Conservation (phyloP, 305 asterid species). For the Caryopteris hybrid region DNA sequence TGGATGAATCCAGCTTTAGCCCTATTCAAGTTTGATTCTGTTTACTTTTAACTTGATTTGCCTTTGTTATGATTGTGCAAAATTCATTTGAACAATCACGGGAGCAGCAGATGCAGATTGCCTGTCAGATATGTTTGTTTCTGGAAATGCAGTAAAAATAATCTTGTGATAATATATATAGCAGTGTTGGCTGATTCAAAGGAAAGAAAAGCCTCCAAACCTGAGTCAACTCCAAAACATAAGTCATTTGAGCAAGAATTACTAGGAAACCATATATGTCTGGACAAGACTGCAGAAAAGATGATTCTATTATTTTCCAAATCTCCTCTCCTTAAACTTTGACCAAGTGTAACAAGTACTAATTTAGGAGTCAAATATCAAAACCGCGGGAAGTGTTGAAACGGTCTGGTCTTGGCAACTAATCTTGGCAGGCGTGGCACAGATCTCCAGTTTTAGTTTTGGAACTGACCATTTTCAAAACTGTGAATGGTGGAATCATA, state of each 20-base stretch:
- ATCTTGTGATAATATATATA: too few species aligned
- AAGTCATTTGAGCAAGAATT: conserved; percentile 10
- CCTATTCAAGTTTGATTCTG: conserved; percentile 6
- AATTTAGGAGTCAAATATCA: not conserved
- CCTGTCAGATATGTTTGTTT: not conserved
- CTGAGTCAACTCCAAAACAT: conserved; percentile 22
- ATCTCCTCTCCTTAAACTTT: conserved; percentile 8
- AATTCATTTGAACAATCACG: not conserved
- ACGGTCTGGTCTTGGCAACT: conserved; percentile 18
- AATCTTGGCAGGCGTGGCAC: too few species aligned
- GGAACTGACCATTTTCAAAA: too few species aligned
- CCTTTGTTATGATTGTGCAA: not conserved
- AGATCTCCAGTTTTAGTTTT: too few species aligned
- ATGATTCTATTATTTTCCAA: conserved; percentile 10
- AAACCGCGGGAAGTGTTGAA: conserved; percentile 16
- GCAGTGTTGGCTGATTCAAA: conserved; percentile 27
- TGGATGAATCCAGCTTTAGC: conserved; percentile 1
- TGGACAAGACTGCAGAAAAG: not conserved
- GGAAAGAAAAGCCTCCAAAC: conserved; percentile 10
- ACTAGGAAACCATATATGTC: conserved; percentile 1
- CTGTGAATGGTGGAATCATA: too few species aligned
- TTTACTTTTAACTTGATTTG: not conserved
- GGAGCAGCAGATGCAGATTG: not conserved
- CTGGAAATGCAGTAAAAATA: conserved; percentile 1
- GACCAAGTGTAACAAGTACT: conserved; percentile 9